Percentiles rank a stretch among this genome's conserved stretches.
These are phyloP conservation scores for Penicillium sp. DNA, from an alignment of 2,329 filamentous ascomycete species.

Conservation along the genomic window DNA sequence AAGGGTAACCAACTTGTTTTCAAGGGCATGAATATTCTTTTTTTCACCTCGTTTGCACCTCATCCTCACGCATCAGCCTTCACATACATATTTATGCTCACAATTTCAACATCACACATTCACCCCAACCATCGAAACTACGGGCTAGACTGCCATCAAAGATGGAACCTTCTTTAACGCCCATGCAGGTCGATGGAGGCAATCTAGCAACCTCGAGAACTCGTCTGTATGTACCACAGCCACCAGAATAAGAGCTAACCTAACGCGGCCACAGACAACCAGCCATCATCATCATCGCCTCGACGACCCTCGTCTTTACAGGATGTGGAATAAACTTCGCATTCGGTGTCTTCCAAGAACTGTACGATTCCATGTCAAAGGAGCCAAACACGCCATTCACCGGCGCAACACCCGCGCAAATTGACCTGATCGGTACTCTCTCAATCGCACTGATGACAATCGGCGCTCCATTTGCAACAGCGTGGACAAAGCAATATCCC, in stretches of 20 bases:
- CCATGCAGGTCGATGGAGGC: slow-evolving; percentile 4
- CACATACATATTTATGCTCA: background rate
- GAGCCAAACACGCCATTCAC: slow-evolving; percentile 35
- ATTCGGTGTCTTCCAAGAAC: slow-evolving; percentile 44
- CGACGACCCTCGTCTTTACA: slow-evolving; percentile 33
- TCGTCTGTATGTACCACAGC: background rate
- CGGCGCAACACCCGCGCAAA: slow-evolving; percentile 36
- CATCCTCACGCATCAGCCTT: background rate
- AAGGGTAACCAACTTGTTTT: background rate
- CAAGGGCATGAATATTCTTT: background rate
- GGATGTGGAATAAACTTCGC: slow-evolving; percentile 42
- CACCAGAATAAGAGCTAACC: background rate
- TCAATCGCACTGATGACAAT: slow-evolving; percentile 39
- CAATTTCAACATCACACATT: background rate
- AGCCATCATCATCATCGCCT: slow-evolving; percentile 12
- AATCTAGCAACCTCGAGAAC: background rate
- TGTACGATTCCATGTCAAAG: slow-evolving; percentile 38
- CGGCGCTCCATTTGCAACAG: slow-evolving; percentile 35
- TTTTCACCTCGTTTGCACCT: background rate
- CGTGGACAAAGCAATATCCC: slow-evolving; percentile 37
- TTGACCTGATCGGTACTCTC: slow-evolving; percentile 43
- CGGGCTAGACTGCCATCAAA: background rate
- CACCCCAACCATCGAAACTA: background rate
- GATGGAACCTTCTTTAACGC: background rate
- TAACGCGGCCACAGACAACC: slow-evolving; percentile 10